phyloP scores from a whole-genome alignment of 805 yeast species.

The Wickerhamiella slavikovae region DNA sequence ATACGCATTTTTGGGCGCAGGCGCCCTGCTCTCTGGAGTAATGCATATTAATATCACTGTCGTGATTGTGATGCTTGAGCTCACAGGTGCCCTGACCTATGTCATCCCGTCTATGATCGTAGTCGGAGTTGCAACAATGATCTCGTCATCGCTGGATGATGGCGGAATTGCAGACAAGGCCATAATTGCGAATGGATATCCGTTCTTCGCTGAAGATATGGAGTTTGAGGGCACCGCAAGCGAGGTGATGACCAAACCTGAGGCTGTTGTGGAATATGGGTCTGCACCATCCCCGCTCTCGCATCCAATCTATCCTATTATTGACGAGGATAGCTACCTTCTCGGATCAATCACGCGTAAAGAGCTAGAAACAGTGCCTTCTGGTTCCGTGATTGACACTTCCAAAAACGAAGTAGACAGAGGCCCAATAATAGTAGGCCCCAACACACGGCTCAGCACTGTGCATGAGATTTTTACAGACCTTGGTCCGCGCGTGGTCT shows the following conservation, averaged over 20 bases:
- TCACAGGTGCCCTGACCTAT: slow-evolving; percentile 85
- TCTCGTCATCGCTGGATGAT: slow-evolving; percentile 57
- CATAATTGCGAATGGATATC: slow-evolving; percentile 74
- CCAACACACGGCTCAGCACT: slow-evolving; percentile 34
- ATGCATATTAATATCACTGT: slow-evolving; percentile 85
- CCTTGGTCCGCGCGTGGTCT: slow-evolving; percentile 58
- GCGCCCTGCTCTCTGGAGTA: slow-evolving; percentile 84
- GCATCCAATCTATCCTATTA: slow-evolving; percentile 20
- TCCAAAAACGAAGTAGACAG: slow-evolving; percentile 9
- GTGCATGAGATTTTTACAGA: slow-evolving; percentile 50
- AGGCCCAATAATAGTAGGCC: slow-evolving; percentile 42
- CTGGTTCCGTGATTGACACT: slow-evolving; percentile 1
- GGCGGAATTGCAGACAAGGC: slow-evolving; percentile 94
- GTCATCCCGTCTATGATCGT: slow-evolving; percentile 93
- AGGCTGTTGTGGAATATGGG: slow-evolving; percentile 10
- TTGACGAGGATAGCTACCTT: slow-evolving; percentile 14
- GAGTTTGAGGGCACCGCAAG: slow-evolving; percentile 29
- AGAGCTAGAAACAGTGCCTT: slow-evolving; percentile 10
- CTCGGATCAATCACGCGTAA: slow-evolving; percentile 17
- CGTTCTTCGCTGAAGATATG: slow-evolving; percentile 56
- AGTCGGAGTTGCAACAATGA: slow-evolving; percentile 65
- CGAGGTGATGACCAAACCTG: slow-evolving; percentile 39
- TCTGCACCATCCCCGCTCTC: slow-evolving; percentile 7
- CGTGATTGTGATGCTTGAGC: slow-evolving; percentile 85
- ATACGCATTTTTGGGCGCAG: slow-evolving; percentile 91